These are phyloP conservation scores for Tillandsia fasciculata DNA, from an alignment of 176 grass and related monocot species.

Conservation along the genomic window DNA sequence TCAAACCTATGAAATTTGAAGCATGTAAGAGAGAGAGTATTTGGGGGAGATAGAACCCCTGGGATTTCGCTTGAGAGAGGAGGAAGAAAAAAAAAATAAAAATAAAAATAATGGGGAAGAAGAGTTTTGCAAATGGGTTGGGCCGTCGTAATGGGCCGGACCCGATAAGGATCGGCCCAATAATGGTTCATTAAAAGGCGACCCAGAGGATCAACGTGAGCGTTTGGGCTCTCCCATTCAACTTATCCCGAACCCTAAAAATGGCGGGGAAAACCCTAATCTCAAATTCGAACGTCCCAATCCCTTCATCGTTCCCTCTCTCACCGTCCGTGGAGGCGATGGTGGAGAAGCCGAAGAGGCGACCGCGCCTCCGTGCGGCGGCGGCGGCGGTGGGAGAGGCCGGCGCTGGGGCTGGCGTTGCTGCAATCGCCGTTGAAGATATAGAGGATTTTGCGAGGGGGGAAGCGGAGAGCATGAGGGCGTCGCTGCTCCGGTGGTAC, in stretches of 20 bases:
- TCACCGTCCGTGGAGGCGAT: not conserved
- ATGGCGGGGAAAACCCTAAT: constrained; percentile 9
- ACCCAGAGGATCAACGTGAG: too few relatives aligned
- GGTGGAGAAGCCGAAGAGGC: not conserved
- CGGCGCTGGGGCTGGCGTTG: constrained; percentile 2
- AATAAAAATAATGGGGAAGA: too few relatives aligned
- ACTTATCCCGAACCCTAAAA: not conserved
- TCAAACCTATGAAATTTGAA: too few relatives aligned
- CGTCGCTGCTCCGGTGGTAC: constrained; percentile 63
- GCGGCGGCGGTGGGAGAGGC: not conserved
- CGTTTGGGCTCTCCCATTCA: not conserved
- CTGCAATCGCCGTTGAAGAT: not conserved
- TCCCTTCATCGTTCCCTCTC: not conserved
- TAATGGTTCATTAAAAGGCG: too few relatives aligned
- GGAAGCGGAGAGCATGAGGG: constrained; percentile 22
- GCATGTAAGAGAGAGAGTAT: too few relatives aligned
- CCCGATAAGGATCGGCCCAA: too few relatives aligned
- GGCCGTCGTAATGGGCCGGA: too few relatives aligned
- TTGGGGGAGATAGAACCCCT: too few relatives aligned
- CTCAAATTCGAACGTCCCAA: not conserved
- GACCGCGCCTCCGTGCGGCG: not conserved
- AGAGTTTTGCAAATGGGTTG: too few relatives aligned
- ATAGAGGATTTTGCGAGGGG: constrained; percentile 37
- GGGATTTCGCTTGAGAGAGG: too few relatives aligned
- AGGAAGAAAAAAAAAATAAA: too few relatives aligned